Percentiles rank a stretch among this genome's conserved stretches.
Evolutionary conservation across 1,284 basidiomycete species (phyloP).

Genomic region (Lentinula novae-zelandiae): DNA sequence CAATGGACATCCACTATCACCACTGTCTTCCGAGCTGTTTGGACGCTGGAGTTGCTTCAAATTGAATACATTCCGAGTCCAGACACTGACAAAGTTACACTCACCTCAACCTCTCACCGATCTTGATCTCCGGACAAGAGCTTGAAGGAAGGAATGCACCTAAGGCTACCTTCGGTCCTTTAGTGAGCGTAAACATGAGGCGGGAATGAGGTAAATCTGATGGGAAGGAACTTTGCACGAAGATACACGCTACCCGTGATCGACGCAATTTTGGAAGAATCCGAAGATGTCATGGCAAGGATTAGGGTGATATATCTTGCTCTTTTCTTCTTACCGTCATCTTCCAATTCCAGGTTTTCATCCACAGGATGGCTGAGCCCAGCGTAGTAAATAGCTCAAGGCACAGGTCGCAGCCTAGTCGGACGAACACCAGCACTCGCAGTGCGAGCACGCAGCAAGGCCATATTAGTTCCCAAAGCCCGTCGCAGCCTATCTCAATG

Average conservation of each 20-base stretch:
- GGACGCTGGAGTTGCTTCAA: no score
- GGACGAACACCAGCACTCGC: background rate
- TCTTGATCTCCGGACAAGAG: background rate
- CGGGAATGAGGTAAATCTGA: background rate
- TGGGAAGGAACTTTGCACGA: background rate
- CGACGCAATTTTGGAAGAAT: background rate
- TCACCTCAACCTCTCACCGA: background rate
- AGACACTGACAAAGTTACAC: no score
- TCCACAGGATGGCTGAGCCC: background rate
- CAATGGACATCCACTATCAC: no score
- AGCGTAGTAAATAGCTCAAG: background rate
- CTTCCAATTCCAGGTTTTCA: background rate
- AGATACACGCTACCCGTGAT: background rate
- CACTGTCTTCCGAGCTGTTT: no score
- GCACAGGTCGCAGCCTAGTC: constrained; percentile 1
- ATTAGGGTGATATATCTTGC: background rate
- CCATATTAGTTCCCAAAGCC: background rate
- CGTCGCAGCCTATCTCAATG: background rate
- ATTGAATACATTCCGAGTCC: no score
- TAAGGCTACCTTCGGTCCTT: background rate
- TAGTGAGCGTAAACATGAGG: background rate
- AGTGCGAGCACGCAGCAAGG: constrained; percentile 1
- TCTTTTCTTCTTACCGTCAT: background rate
- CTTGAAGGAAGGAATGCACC: background rate
- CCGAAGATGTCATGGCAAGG: background rate